Evolutionary conservation across 2,329 filamentous ascomycete species (phyloP).

Genomic region (Fusarium pseudonygamai): DNA sequence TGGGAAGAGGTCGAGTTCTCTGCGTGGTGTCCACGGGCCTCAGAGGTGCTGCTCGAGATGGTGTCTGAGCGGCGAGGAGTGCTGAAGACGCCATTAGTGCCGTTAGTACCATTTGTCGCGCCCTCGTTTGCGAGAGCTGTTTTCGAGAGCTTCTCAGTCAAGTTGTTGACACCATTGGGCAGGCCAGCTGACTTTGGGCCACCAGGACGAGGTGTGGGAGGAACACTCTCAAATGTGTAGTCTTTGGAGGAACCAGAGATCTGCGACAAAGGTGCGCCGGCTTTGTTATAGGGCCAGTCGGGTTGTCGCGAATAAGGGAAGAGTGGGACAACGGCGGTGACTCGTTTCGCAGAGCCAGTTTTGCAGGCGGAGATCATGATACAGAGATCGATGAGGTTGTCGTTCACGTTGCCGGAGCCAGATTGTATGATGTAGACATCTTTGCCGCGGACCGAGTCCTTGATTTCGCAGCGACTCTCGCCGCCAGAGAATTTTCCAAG

Average conservation of each 20-base stretch:
- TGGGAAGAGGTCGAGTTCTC: conserved; percentile 54
- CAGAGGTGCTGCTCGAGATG: conserved; percentile 47
- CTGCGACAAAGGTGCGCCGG: conserved; percentile 85
- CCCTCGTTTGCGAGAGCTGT: conserved; percentile 64
- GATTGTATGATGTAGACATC: conserved; percentile 99
- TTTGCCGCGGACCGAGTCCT: conserved; percentile 95
- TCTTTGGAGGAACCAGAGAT: conserved; percentile 60
- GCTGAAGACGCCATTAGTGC: conserved; percentile 43
- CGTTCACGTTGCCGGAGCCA: conserved; percentile 91
- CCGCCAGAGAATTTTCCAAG: conserved; percentile 94
- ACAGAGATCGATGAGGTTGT: conserved; percentile 94
- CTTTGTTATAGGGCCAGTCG: conserved; percentile 96
- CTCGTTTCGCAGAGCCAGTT: conserved; percentile 87
- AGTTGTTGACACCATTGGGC: conserved; percentile 71
- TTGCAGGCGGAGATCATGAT: conserved; percentile 99
- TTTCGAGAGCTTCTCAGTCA: conserved; percentile 79
- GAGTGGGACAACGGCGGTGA: conserved; percentile 92
- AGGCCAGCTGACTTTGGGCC: conserved; percentile 73
- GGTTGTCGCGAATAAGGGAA: conserved; percentile 98
- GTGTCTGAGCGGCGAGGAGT: conserved; percentile 50
- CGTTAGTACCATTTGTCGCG: conserved; percentile 40
- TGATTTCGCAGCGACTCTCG: conserved; percentile 93
- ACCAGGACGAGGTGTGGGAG: conserved; percentile 82
- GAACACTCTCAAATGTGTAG: conserved; percentile 92
- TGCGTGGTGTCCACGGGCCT: conserved; percentile 50